Conservation (phyloP, 1,139 yeast genomes). For the Kazachstania sp. region DNA sequence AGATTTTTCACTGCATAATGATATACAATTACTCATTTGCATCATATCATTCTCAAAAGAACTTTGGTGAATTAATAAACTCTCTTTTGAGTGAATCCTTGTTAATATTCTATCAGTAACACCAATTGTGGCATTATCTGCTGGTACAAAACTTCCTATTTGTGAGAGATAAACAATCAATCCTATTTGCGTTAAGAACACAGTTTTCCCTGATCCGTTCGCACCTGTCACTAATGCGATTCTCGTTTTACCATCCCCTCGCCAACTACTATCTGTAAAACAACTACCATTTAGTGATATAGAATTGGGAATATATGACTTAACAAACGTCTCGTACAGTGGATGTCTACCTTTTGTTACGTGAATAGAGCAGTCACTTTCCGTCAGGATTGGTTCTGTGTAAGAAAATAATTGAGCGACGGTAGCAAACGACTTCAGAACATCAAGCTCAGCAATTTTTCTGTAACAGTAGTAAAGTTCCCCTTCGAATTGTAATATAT, state of each 20-base stretch:
- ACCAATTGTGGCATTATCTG: constrained; percentile 36
- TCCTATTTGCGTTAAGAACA: constrained; percentile 39
- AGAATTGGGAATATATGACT: constrained; percentile 35
- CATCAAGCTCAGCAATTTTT: constrained; percentile 34
- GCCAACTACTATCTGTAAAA: constrained; percentile 7
- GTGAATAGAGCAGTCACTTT: constrained; percentile 17
- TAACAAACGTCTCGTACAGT: constrained; percentile 34
- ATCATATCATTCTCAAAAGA: constrained; percentile 41
- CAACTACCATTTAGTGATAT: constrained; percentile 22
- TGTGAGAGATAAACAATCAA: constrained; percentile 40
- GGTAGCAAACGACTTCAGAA: constrained; percentile 33
- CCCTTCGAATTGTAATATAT: constrained; percentile 19
- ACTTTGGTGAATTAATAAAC: constrained; percentile 36
- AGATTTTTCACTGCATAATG: constrained; percentile 33
- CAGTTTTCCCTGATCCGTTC: constrained; percentile 46
- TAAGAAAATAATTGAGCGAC: constrained; percentile 32
- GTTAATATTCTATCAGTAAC: constrained; percentile 39
- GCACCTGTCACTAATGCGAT: constrained; percentile 40
- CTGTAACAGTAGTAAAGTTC: constrained; percentile 19
- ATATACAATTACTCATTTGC: constrained; percentile 38
- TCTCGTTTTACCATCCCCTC: constrained; percentile 7
- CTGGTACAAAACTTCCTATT: constrained; percentile 44
- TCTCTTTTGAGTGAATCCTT: constrained; percentile 37
- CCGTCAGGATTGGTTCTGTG: constrained; percentile 34
- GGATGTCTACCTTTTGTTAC: constrained; percentile 35